Evolutionary conservation across 2,329 filamentous ascomycete species (phyloP), one percentile per base, ranked within the genome.

Genomic region (Penicillium sp.): DNA sequence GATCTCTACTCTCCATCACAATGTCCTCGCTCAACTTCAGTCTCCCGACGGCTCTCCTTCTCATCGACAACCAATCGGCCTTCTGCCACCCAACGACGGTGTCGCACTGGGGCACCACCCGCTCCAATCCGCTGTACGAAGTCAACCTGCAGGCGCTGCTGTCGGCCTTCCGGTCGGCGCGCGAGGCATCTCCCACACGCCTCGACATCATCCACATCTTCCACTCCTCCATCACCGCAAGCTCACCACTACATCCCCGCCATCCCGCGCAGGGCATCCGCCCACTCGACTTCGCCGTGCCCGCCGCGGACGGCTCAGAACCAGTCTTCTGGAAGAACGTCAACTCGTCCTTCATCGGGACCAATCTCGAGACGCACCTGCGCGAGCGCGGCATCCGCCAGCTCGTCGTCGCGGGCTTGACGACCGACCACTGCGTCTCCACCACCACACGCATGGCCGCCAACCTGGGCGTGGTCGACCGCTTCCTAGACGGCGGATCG

Each of bases 371-470:
- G 41, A 39, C 43, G 1, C 51, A 63, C 19, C 46, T 76, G 15
- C 57, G 62, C 4, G 43, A 47, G 2, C 57, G 58, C 10, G 55
- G 49, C 0, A 56, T 72, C 11, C 42, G 62, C 7, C 68, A 71
- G 41, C 55, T 73, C 0, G 41, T 73, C 13, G 50, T 74, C 18
- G 58, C 57, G 2, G 73, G 72, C 0, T 43, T 75, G 40, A 72
- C 68, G 3, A 74, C 72, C 23, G 73, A 75, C 52, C 72, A 75
- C 45, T 76, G 72, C 37, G 70, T 76, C 10, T 72, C 67, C 41
- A 75, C 72, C 3, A 70, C 68, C 2, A 63, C 67, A 16, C 65
- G 73, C 6, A 73, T 74, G 70, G 72, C 72, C 1, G 66, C 58
- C 13, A 75, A 76, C 44, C 38, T 75, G 28, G 61, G 64, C 4